Evolutionary conservation across 169 alveolate genomes (phyloP), one percentile per base, ranked within the genome.

Genomic region (Babesia ovata): DNA sequence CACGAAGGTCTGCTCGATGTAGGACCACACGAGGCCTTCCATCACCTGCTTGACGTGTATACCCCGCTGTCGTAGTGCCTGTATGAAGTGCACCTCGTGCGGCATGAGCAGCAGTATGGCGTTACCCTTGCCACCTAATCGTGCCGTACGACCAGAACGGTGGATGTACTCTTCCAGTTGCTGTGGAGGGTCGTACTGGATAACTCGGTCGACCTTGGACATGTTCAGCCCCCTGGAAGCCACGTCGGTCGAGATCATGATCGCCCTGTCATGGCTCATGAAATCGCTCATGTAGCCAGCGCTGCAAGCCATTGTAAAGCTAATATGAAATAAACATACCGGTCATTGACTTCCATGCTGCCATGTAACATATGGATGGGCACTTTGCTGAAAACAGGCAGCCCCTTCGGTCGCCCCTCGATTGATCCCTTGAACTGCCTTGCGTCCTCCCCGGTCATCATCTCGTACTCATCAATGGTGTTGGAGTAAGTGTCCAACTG

Each of bases 71-170:
- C 79, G 63, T 22, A 81, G 65, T 0, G 75, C 60, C 17, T 72
- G n/a, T 19, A 73, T 74, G 36, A 81, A 61, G 21, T 70, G 83
- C 22, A 24, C 54, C 65, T 90, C 93, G 57, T 77, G 84, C 8
- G 63, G 76, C 46, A 87, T 50, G 13, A 90, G 62, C 53, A 90
- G 59, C 58, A 90, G 46, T 44, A 84, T 63, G n/a, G 92, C 86
- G 28, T 75, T 56, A 0, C 94, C 94, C n/a, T 67, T 74, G 13
- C 86, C 86, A 21, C 92, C 91, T 22, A 90, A 60, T 50, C 99
- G 83, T 16, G 98, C 99, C 12, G 99, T 96, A 60, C 99, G 83
- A 2, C 99, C 99, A 56, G 96, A 93, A 74, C 98, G 90, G 78
- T 96, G 99, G 22, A 96, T 93, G 83, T 95, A 96, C 65, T 96